Percentiles rank a stretch among this genome's conserved stretches.
Conservation (phyloP, 1,139 yeast species). For the Nakaseomyces uthaithaninus region DNA sequence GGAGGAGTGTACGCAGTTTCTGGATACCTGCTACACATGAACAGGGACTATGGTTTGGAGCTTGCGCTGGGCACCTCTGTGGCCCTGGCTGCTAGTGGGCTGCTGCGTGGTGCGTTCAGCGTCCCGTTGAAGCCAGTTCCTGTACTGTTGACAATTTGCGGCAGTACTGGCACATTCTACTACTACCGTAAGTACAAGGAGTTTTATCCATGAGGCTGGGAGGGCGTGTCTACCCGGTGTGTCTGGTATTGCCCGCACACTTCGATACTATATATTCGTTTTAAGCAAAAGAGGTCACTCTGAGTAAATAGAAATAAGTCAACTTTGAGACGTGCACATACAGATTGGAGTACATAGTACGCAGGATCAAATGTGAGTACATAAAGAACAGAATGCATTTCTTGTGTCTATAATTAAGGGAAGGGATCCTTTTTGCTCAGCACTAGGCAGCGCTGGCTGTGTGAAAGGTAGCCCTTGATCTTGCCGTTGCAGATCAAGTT, state of each 20-base stretch:
- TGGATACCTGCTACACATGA: slow-evolving; percentile 65
- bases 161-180: slow-evolving; percentile 58
- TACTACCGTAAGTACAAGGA: slow-evolving; percentile 66
- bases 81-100: slow-evolving; percentile 58
- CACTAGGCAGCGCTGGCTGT: slow-evolving; percentile 64
- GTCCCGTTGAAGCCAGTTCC: slow-evolving; percentile 71
- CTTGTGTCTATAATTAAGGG: slow-evolving; percentile 41
- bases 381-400: too few relatives aligned
- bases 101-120: slow-evolving; percentile 56
- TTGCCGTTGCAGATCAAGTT: slow-evolving; percentile 53
- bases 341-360: too few relatives aligned
- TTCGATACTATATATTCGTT: background rate
- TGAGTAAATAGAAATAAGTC: too few relatives aligned
- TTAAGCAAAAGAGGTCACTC: too few relatives aligned
- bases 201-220: slow-evolving; percentile 39
- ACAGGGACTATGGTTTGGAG: slow-evolving; percentile 75
- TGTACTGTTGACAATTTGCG: slow-evolving; percentile 52
- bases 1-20: slow-evolving; percentile 66
- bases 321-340: too few relatives aligned
- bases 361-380: too few relatives aligned
- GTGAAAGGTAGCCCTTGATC: slow-evolving; percentile 79
- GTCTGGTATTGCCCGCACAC: too few relatives aligned
- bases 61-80: slow-evolving; percentile 67
- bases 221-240: too few relatives aligned
- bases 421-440: slow-evolving; percentile 70